Conservation (phyloP, 495 filamentous ascomycete species). For the Aspergillus nidulans region DNA sequence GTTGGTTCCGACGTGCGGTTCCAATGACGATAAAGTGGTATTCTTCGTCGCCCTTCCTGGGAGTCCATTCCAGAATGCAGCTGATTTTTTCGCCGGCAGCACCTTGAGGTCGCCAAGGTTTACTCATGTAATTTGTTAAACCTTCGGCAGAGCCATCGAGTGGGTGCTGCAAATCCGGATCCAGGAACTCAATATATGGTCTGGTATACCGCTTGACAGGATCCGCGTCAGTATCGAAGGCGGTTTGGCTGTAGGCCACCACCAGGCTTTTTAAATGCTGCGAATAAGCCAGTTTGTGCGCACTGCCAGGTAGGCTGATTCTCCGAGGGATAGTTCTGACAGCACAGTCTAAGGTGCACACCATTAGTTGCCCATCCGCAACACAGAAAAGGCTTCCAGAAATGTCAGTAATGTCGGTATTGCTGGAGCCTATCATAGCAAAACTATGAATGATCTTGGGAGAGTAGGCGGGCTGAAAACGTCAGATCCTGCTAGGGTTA, state of each 20-base stretch:
- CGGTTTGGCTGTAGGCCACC: constrained; percentile 33
- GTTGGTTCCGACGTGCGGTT: constrained; percentile 28
- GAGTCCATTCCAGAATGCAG: constrained; percentile 49
- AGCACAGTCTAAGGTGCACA: constrained; percentile 32
- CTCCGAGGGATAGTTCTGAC: constrained; percentile 38
- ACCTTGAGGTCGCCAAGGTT: constrained; percentile 30
- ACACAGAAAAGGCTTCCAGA: constrained; percentile 39
- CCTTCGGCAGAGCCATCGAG: constrained; percentile 12
- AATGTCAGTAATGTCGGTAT: constrained; percentile 12
- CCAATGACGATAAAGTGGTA: constrained; percentile 48
- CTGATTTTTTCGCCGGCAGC: constrained; percentile 44
- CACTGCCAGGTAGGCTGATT: constrained; percentile 39
- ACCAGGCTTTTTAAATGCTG: constrained; percentile 35
- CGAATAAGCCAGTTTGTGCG: constrained; percentile 41
- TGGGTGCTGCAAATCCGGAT: constrained; percentile 32
- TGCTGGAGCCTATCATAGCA: constrained; percentile 16
- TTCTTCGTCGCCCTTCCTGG: constrained; percentile 31
- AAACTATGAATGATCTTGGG: constrained; percentile 35
- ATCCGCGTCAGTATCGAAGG: constrained; percentile 18
- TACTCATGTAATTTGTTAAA: neutral
- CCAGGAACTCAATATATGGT: constrained; percentile 40
- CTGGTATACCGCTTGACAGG: constrained; percentile 27
- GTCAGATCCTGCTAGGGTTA: constrained; percentile 8
- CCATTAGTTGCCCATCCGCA: constrained; percentile 37
- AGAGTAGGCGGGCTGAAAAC: constrained; percentile 36